Evolutionary conservation across 2,329 filamentous ascomycete species (phyloP), one percentile per base, ranked within the genome.

Genomic region (Fonsecaea pugnacius): DNA sequence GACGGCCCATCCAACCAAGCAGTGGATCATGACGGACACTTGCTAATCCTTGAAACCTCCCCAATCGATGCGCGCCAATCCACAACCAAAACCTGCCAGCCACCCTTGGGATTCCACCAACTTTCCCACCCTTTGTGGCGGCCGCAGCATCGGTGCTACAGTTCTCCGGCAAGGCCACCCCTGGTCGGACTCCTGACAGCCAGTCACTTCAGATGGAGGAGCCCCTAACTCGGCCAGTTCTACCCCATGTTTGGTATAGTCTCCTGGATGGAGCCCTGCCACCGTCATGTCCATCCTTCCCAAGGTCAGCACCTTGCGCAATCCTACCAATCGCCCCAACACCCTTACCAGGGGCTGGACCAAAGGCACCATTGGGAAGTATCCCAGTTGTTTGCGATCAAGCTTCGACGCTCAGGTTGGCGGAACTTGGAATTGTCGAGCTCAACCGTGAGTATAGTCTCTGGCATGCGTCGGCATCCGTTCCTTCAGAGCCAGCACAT

Each of bases 391-490:
- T 60, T 60, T 55, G 62, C 60, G 56, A 54, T 65, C 57, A 62
- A 70, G 60, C 64, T 64, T 67, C 62, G 16, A 55, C 60, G 57
- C 38, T 58, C 38, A 50, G 59, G 38, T 63, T 63, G 51, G 58
- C 60, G 35, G 58, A 59, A n/a, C 65, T 72, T 74, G 57, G 43
- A 59, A 59, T 52, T 76, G 72, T 75, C 77, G 63, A 72, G 78
- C 63, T 75, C 74, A 73, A 60, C 52, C 32, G 53, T 48, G 53
- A 81, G 77, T 65, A 66, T 62, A 51, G 21, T 48, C 58, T 62
- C 55, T 64, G 66, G 63, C 35, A 59, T 62, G 54, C 54, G 21
- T 51, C 64, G 51, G 65, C 66, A 65, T 51, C 66, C 66, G 61
- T 68, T 64, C 61, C 60, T 58, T 57, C 35, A 51, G 48, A 60